Percentiles rank a stretch among this genome's conserved stretches.
phyloP scores from a whole-genome alignment of 2,329 filamentous ascomycete genomes.

The Monilinia fructicola region DNA sequence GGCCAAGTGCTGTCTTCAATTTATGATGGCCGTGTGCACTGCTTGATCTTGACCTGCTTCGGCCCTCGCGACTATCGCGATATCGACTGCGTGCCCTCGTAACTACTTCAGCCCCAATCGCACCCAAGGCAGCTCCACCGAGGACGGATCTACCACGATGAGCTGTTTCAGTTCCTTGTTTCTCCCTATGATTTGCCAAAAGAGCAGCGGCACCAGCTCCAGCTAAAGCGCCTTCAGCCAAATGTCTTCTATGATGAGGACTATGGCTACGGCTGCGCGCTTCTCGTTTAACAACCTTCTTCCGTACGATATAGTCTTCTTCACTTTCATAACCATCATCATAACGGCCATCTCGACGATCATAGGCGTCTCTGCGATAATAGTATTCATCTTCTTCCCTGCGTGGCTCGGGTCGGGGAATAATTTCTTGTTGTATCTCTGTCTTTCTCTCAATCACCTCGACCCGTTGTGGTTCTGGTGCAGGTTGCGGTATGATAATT shows the following conservation, averaged over 20 bases:
- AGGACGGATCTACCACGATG: conserved; percentile 38
- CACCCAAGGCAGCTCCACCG: conserved; percentile 60
- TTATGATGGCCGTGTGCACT: conserved; percentile 44
- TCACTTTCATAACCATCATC: conserved; percentile 48
- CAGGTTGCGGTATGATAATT: conserved; percentile 43
- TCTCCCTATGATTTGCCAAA: conserved; percentile 54
- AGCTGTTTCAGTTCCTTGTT: conserved; percentile 37
- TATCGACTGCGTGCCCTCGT: conserved; percentile 62
- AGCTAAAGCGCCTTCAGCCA: conserved; percentile 64
- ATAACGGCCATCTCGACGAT: conserved; percentile 43
- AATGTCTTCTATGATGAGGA: conserved; percentile 56
- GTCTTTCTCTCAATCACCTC: conserved; percentile 35
- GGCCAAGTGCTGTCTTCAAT: conserved; percentile 60
- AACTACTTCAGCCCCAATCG: conserved; percentile 60
- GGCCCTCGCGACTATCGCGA: conserved; percentile 50
- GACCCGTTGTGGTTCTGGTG: conserved; percentile 31
- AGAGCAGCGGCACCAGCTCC: conserved; percentile 63
- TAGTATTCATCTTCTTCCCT: conserved; percentile 41
- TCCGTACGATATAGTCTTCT: conserved; percentile 46
- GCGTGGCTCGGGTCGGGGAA: conserved; percentile 33
- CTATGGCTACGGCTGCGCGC: conserved; percentile 51
- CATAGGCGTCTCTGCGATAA: conserved; percentile 44
- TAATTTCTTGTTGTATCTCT: conserved; percentile 32
- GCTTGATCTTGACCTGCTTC: conserved; percentile 41
- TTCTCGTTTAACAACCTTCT: conserved; percentile 43